A percentile compares a stretch with the other conserved stretches of the same genome.
Conservation (phyloP, 768 basidiomycete species). For the Tephrocybe sp. region DNA sequence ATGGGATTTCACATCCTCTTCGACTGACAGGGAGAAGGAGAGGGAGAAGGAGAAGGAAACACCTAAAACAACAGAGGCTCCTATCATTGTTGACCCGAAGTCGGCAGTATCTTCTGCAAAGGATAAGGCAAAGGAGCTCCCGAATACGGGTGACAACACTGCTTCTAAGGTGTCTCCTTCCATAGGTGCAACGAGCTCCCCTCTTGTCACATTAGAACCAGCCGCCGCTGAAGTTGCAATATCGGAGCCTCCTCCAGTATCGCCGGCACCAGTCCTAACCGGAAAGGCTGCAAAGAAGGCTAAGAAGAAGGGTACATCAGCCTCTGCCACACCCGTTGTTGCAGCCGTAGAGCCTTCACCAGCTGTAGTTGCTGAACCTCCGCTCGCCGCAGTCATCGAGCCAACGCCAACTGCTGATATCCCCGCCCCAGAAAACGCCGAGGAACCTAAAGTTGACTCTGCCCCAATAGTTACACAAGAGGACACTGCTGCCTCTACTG, state of each 20-base stretch:
- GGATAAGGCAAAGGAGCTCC: constrained; percentile 16
- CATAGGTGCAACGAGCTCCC: constrained; percentile 16
- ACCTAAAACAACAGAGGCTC: constrained; percentile 14
- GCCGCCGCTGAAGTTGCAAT: constrained; percentile 9
- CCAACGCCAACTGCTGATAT: too few species aligned
- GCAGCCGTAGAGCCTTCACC: constrained; percentile 8
- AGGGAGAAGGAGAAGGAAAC: constrained; percentile 16
- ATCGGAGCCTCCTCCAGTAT: constrained; percentile 2
- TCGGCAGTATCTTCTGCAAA: constrained; percentile 10
- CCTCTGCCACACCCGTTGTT: constrained; percentile 13
- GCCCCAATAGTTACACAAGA: neutral
- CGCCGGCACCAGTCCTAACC: neutral
- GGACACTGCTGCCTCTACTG: neutral
- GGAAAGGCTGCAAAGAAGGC: constrained; percentile 13
- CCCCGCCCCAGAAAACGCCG: too few species aligned
- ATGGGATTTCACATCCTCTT: constrained; percentile 6
- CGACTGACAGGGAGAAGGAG: constrained; percentile 17
- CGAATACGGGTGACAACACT: constrained; percentile 16
- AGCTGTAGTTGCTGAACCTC: constrained; percentile 5
- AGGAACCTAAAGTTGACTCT: constrained; percentile 24
- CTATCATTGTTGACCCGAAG: constrained; percentile 7
- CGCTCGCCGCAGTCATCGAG: too few species aligned
- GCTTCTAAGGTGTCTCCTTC: constrained; percentile 24
- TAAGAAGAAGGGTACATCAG: constrained; percentile 15
- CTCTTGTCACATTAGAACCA: constrained; percentile 15